Percentiles rank a stretch among this genome's conserved stretches.
Evolutionary conservation across 129 eudicot genomes (phyloP).

Genomic region (Chrysanthemum makinoi): DNA sequence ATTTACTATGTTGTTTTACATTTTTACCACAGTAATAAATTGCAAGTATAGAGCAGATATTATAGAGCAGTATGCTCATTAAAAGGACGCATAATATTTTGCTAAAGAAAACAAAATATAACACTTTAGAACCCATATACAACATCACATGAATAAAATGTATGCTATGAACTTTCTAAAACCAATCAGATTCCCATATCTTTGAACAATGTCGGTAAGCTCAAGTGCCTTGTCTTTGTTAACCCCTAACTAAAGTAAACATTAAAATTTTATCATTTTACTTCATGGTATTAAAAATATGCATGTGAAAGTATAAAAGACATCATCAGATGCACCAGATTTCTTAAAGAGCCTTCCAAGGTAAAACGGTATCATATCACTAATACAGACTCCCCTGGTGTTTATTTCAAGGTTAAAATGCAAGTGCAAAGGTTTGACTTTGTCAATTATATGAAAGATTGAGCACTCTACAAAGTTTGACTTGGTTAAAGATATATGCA

Average conservation of each 20-base stretch:
- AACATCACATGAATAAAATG: neutral
- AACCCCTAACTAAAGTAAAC: slow-evolving; percentile 66
- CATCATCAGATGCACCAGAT: slow-evolving; percentile 75
- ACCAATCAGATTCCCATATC: slow-evolving; percentile 77
- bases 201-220: slow-evolving; percentile 52
- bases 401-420: slow-evolving; percentile 14
- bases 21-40: no score
- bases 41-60: neutral
- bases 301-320: slow-evolving; percentile 15
- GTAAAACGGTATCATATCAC: slow-evolving; percentile 96
- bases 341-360: slow-evolving; percentile 75
- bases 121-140: neutral
- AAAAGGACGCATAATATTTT: neutral
- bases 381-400: slow-evolving; percentile 74
- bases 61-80: neutral
- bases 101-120: neutral
- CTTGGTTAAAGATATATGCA: slow-evolving; percentile 8
- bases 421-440: slow-evolving; percentile 6
- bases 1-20: no score
- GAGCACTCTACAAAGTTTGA: neutral
- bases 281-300: slow-evolving; percentile 15
- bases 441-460: slow-evolving; percentile 17
- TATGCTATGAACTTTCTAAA: slow-evolving; percentile 55
- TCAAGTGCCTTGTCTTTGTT: slow-evolving; percentile 66
- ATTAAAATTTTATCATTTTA: slow-evolving; percentile 10